Base-by-base conservation (phyloP, 345 rosid genomes). In the Camelina hispida region DNA sequence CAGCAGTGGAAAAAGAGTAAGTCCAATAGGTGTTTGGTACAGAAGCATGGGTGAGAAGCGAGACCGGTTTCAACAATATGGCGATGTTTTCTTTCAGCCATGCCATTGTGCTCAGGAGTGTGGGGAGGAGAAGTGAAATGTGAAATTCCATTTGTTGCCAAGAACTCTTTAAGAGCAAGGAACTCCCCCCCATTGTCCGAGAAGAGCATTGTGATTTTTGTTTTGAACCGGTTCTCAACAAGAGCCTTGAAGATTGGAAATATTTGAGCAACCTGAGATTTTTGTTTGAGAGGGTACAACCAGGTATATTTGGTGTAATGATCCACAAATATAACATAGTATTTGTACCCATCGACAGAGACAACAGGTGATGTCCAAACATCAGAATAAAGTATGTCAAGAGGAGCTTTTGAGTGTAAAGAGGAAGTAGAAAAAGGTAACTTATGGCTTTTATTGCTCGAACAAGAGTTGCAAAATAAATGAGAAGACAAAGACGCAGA, bases 1-100 rank as follows among this genome's bases (percentile, higher is more conserved):
- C 38, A 0, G 11, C 38, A 1, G 18, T 10, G 0, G 17, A 6
- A 8, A 58, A 28, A 0, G 22, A 30, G 3, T 28, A 58, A 0
- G 42, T 32, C 43, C 22, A 58, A 0, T 58, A 58, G 0, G 12
- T 58, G 0, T 3, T 7, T 0, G 42, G 62, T 1, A 58, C 32
- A 0, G 1, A 0, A 0, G 42, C 62, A 3, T 58, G 43, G 0
- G 52, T 6, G 0, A 47, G 20, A 0, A 47, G 9, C 0, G 10
- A 12, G 46, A 0, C 46, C 6, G 2, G 5, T 28, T 28, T 28
- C 46, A 1, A 2, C 10, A 3, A 47, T 47, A 2, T n/a, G 46
- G 0, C 10, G 20, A n/a, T 47, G 52, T 0, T 47, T 47, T 1
- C 11, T 0, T 0, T 47, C 10, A 0, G 20, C 20, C 0, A 47